Conservation (phyloP, 805 yeast genomes). For the Barnettozyma sp. region DNA sequence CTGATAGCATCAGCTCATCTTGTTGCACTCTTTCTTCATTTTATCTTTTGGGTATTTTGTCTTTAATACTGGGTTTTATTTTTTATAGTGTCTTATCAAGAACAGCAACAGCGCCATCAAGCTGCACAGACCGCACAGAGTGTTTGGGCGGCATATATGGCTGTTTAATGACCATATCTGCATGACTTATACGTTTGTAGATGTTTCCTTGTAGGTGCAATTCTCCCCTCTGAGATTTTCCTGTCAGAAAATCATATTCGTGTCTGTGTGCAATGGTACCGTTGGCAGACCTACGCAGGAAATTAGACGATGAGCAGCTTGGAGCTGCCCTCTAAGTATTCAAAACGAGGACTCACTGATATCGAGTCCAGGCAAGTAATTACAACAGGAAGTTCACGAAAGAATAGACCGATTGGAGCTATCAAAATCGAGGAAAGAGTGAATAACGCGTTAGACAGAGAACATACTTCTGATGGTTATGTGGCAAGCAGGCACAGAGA, state of each 20-base stretch:
- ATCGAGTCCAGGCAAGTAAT: constrained; percentile 15
- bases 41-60: no score
- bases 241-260: background rate
- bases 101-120: no score
- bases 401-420: constrained; percentile 22
- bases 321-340: constrained; percentile 24
- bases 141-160: no score
- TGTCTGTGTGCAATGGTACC: background rate
- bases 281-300: background rate
- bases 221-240: background rate
- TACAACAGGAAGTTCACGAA: constrained; percentile 15
- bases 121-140: no score
- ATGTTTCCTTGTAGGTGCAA: background rate
- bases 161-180: constrained; percentile 8
- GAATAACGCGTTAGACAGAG: constrained; percentile 10
- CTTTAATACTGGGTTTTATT: background rate
- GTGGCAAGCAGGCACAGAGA: no score
- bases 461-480: no score
- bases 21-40: no score
- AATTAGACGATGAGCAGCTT: background rate
- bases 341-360: constrained; percentile 16
- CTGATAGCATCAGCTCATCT: no score
- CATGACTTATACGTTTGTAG: background rate
- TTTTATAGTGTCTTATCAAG: constrained; percentile 4
- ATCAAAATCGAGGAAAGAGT: constrained; percentile 22